Conservation (phyloP, 1,284 basidiomycete genomes). For the Pseudozyma sp. region DNA sequence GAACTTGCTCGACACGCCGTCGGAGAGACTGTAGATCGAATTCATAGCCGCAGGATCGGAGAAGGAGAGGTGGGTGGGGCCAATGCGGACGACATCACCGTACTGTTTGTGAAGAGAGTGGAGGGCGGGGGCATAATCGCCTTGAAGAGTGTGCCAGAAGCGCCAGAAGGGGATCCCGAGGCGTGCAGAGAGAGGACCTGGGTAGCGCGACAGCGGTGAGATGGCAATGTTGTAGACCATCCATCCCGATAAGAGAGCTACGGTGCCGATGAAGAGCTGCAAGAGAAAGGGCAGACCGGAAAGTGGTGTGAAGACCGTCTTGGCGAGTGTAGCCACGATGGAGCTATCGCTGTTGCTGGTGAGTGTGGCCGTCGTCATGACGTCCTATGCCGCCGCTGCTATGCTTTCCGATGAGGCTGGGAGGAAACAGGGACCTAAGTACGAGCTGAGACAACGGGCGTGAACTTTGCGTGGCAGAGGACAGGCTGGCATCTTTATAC, state of each 20-base stretch:
- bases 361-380: constrained; percentile 17
- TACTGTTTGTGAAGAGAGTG: constrained; percentile 39
- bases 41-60: constrained; percentile 47
- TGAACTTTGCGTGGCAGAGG: too few relatives aligned
- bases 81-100: constrained; percentile 58
- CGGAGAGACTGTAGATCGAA: constrained; percentile 55
- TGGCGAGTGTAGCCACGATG: constrained; percentile 21
- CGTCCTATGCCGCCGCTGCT: background rate
- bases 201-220: constrained; percentile 48
- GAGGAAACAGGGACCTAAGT: too few relatives aligned
- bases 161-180: constrained; percentile 55
- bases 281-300: constrained; percentile 16
- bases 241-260: constrained; percentile 21
- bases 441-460: too few relatives aligned
- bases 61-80: constrained; percentile 55
- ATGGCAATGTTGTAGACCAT: constrained; percentile 42
- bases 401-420: background rate
- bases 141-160: constrained; percentile 43
- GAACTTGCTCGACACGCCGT: constrained; percentile 48
- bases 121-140: constrained; percentile 48
- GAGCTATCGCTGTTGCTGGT: constrained; percentile 20
- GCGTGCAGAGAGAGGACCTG: constrained; percentile 46
- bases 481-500: too few relatives aligned
- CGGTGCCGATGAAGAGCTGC: constrained; percentile 16
- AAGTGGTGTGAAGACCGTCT: constrained; percentile 17